Evolutionary conservation across 352 stramenopile species (phyloP), one percentile per base, ranked within the genome.

Genomic region (Globisporangium canariense): DNA sequence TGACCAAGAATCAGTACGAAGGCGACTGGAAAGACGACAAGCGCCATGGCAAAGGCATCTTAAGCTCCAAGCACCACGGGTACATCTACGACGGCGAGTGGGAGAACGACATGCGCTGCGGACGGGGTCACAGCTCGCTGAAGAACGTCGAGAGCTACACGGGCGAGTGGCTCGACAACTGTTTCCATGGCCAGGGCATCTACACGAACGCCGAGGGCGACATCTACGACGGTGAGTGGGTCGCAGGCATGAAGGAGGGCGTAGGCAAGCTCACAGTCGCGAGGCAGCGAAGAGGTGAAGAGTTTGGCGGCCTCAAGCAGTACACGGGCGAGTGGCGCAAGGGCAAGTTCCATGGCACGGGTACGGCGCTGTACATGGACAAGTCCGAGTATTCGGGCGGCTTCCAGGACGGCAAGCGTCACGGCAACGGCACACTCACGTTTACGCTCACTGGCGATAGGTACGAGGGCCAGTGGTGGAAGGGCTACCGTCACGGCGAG

Each of bases 321-420:
- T 91, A 88, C 57, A 73, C 82, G 36, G 87, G 83, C 8, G 85
- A 92, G 65, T 95, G 85, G 76, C 36, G 58, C 16, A 67, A 76
- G 34, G 76, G 78, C 2, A 76, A 74, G 18, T 89, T 90, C 47
- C 71, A 96, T 47, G 89, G 92, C 22, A 79, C 77, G 1, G 96
- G 96, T 6, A 97, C 82, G 0, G 87, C 90, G 7, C 68, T 90
- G 41, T 97, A 96, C 51, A 62, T 70, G 45, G 89, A 98, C 67
- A 91, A 89, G 25, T 88, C 90, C 55, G 73, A 97, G 36, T 98
- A 98, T 64, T 93, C 88, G 6, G 96, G 96, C 0, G 64, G 63
- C 1, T 98, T 89, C 38, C 65, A 83, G 4, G 72, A 89, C 51
- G 87, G 86, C 43, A 77, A 86, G 65, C 76, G 87, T 18, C 86